Base-by-base conservation (phyloP, 2,329 filamentous ascomycete species). In the Trichoderma afroharzianum region DNA sequence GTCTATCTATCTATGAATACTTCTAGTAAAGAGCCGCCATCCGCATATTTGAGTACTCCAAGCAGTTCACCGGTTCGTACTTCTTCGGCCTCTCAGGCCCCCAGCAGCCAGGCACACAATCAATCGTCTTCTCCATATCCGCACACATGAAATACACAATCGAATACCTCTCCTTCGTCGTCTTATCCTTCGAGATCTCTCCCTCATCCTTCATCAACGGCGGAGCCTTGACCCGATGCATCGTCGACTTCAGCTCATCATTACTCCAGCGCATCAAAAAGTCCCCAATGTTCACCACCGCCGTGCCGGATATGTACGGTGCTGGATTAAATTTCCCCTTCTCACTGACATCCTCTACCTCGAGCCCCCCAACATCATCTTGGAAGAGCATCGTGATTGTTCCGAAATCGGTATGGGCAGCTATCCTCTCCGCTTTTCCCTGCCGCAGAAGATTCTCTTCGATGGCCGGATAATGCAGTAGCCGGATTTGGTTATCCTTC, bases 91-190 rank as follows among this genome's bases (percentile, higher is more conserved):
- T 80, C 1, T 78, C 78, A 21, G 80, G 80, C 11, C 81, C 81
- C 26, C 79, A 80, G 73, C 85, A 87, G 6, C 82, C 82, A 1
- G 83, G 81, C 59, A 89, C 80, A 74, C 85, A 87, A 74, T 88
- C 85, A 66, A 90, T 85, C 9, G 86, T 77, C 4, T 82, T 80
- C 57, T 84, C 80, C 3, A 82, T 79, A 73, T 88, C 84, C 0
- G 87, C 85, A 6, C 81, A 79, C 36, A 89, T 81, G 70, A 90
- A 90, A 75, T 89, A 90, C 0, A 88, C 87, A 67, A 90, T 90
- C 9, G 88, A 90, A 73, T 88, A 90, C 15, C 88, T 80, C 24
- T 84, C 82, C 36, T 80, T 79, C 3, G 85, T 87, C 80, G 87
- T 84, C 4, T 15, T 80, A 68, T 47, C 62, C 47, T 82, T 76